Base-by-base conservation (phyloP, 768 basidiomycete species). In the Cubamyces lactineus region DNA sequence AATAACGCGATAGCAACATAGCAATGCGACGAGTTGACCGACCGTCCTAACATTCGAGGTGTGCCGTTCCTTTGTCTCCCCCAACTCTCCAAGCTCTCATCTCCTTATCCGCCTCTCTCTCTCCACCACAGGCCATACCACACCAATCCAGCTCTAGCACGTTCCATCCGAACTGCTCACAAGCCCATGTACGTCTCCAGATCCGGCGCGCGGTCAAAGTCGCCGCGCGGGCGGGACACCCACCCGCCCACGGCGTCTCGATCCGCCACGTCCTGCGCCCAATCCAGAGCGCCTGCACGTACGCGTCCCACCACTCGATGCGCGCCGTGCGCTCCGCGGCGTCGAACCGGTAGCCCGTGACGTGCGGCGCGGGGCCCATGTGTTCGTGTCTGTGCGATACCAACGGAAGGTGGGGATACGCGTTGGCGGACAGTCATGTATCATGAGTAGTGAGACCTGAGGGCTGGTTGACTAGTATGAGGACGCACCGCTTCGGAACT, bases 251-350 rank as follows among this genome's bases (percentile, higher is more conserved):
- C 52, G 1, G 28, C 26, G 16, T 43, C 42, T 60, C 59, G 26
- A 51, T 12, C 28, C 8, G 16, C 59, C 59, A 61, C 30, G 15
- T 43, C n/a, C 43, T 24, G 19, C 19, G 21, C 6, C 52, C 59
- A 16, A 53, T 53, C 59, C 59, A 61, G 17, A 23, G 17, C 17
- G 15, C 12, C n/a, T 34, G 9, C 19, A 42, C 16, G 46, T 61
- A 61, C 7, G 41, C 6, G 34, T 61, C 59, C 51, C 51, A 54
- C 52, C 59, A 61, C 34, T 61, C 59, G 21, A 61, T 53, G 43
- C 45, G 51, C 8, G 42, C 50, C 11, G 40, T 51, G 5, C 24
- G 16, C 41, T 12, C 30, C 17, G 16, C n/a, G 3, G 9, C 26
- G 42, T 42, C 26, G 43, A 53, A 54, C 15, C 45, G 41, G 34